These are phyloP conservation scores for Vaccinium macrocarpon DNA, from an alignment of 148 eudicot genomes.

Conservation along the genomic window DNA sequence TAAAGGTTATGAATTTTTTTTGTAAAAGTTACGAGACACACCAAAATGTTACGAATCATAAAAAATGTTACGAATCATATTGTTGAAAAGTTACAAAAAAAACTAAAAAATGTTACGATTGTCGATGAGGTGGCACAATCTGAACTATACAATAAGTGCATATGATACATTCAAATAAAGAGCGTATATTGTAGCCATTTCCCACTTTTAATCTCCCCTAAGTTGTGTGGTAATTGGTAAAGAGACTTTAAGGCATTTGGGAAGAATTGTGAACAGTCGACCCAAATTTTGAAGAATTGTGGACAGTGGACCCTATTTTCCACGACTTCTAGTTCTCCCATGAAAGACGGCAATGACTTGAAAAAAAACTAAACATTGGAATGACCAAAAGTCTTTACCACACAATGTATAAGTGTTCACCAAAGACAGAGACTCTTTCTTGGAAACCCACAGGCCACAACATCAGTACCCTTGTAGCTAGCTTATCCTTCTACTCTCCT, in stretches of 20 bases:
- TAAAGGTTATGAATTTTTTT: too few species aligned
- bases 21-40: too few species aligned
- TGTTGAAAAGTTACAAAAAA: too few species aligned
- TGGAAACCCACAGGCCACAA: not conserved
- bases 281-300: not conserved
- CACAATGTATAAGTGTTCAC: not conserved
- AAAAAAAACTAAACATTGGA: not conserved
- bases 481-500: not conserved
- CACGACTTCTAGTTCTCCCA: not conserved
- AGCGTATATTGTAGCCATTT: too few species aligned
- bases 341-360: constrained; percentile 16
- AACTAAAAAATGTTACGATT: too few species aligned
- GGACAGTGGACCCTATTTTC: not conserved
- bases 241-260: not conserved
- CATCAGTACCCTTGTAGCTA: not conserved
- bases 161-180: too few species aligned
- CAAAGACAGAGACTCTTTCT: not conserved
- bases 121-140: too few species aligned
- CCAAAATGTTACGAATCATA: too few species aligned
- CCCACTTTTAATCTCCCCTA: not conserved
- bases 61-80: too few species aligned
- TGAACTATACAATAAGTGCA: too few species aligned
- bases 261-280: not conserved
- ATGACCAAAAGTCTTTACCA: not conserved
- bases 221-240: not conserved